A percentile compares a stretch with the other conserved stretches of the same genome.
These are phyloP conservation scores for Rugonectria rugulosa DNA, from an alignment of 2,329 filamentous ascomycete genomes.

Conservation along the genomic window DNA sequence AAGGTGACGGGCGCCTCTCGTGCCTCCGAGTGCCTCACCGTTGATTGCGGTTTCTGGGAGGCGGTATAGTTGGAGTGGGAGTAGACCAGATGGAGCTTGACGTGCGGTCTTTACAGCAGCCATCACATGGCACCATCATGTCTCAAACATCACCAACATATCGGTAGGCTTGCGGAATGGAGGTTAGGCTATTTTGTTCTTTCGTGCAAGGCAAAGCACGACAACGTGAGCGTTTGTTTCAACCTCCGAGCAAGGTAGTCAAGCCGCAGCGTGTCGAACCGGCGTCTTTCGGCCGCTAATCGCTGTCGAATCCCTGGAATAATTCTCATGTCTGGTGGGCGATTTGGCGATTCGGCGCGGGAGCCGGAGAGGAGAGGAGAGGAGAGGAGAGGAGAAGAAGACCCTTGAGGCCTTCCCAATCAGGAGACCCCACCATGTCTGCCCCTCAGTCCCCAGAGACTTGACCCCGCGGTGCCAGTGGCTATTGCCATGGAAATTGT, in stretches of 20 bases:
- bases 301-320: too few species aligned
- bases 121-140: background rate
- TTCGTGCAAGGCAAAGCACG: too few species aligned
- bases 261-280: too few species aligned
- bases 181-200: background rate
- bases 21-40: background rate
- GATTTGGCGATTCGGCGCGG: constrained; percentile 1
- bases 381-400: background rate
- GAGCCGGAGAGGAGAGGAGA: background rate
- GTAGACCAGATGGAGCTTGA: background rate
- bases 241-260: too few species aligned
- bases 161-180: background rate
- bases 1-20: background rate
- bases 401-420: constrained; percentile 2
- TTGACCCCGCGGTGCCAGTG: constrained; percentile 11
- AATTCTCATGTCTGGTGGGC: constrained; percentile 2
- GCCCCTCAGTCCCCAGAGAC: constrained; percentile 12
- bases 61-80: background rate
- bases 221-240: background rate
- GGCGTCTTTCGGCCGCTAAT: background rate
- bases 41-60: background rate
- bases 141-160: background rate
- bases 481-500: background rate
- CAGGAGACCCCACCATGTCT: background rate
- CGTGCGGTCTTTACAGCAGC: background rate